These are phyloP conservation scores for Sarcodon sp. DNA, from an alignment of 768 basidiomycete genomes.

Conservation along the genomic window DNA sequence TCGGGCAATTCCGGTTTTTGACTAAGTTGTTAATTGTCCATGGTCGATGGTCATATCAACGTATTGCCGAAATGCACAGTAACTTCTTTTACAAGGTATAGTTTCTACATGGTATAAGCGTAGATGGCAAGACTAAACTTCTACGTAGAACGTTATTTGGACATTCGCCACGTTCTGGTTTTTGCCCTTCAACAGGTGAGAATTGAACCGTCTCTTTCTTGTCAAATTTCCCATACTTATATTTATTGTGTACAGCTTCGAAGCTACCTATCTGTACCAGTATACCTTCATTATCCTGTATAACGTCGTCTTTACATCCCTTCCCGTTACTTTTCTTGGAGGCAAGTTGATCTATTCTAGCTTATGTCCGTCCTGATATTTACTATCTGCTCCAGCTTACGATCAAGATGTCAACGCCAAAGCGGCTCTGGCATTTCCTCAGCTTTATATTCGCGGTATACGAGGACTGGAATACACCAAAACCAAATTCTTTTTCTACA, in stretches of 20 bases:
- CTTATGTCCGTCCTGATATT: not conserved
- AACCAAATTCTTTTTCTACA: slow-evolving; percentile 87
- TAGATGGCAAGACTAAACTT: not conserved
- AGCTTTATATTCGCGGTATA: slow-evolving; percentile 92
- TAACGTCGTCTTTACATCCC: slow-evolving; percentile 87
- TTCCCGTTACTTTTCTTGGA: slow-evolving; percentile 86
- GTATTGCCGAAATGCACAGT: slow-evolving; percentile 91
- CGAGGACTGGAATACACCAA: slow-evolving; percentile 89
- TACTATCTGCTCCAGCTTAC: slow-evolving; percentile 41
- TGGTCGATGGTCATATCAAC: slow-evolving; percentile 94
- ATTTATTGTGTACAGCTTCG: slow-evolving; percentile 45
- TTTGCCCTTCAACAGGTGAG: slow-evolving; percentile 75
- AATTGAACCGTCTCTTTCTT: slow-evolving; percentile 3
- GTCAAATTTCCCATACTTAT: slow-evolving; percentile 6
- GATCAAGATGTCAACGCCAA: slow-evolving; percentile 91
- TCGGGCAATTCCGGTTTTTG: slow-evolving; percentile 92
- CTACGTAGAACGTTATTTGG: slow-evolving; percentile 74
- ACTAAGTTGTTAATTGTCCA: slow-evolving; percentile 88
- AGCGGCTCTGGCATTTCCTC: slow-evolving; percentile 85
- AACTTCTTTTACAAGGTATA: slow-evolving; percentile 97
- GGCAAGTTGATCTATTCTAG: slow-evolving; percentile 30
- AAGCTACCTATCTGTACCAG: slow-evolving; percentile 89
- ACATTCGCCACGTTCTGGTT: slow-evolving; percentile 93
- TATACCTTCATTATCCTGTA: slow-evolving; percentile 89
- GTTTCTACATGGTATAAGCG: slow-evolving; percentile 1